Conservation (phyloP, 495 filamentous ascomycete species). For the Thozetella sp. region DNA sequence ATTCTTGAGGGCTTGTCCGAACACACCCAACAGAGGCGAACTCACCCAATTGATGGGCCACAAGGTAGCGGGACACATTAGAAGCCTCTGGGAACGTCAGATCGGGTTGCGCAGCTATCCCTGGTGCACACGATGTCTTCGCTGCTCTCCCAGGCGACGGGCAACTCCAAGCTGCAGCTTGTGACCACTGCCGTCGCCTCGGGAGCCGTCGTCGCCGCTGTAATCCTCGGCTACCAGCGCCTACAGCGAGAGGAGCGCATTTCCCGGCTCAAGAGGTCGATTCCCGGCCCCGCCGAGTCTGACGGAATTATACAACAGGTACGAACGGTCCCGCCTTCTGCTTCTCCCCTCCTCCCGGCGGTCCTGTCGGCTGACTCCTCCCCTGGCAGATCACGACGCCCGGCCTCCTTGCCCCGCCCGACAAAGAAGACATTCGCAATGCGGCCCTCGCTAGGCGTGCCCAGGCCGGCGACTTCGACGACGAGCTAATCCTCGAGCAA, state of each 20-base stretch:
- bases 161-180: conserved; percentile 57
- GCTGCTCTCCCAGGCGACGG: conserved; percentile 29
- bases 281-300: conserved; percentile 54
- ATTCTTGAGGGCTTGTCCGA: no score
- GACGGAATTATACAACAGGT: conserved; percentile 31
- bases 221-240: conserved; percentile 73
- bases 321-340: background rate
- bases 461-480: conserved; percentile 87
- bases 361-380: background rate
- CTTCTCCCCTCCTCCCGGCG: background rate
- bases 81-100: no score
- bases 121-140: conserved; percentile 28
- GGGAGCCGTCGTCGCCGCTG: conserved; percentile 70
- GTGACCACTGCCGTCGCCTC: conserved; percentile 76
- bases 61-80: no score
- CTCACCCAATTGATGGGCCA: no score
- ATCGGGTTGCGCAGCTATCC: background rate
- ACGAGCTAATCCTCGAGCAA: conserved; percentile 94
- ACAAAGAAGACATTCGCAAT: conserved; percentile 78
- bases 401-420: conserved; percentile 55
- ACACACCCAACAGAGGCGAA: no score
- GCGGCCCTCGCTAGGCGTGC: conserved; percentile 77
- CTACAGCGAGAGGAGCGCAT: conserved; percentile 63
- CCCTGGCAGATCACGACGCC: conserved; percentile 71
- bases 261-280: conserved; percentile 70